Base-by-base conservation (phyloP, 2,329 filamentous ascomycete species). In the Boeremia exigua region DNA sequence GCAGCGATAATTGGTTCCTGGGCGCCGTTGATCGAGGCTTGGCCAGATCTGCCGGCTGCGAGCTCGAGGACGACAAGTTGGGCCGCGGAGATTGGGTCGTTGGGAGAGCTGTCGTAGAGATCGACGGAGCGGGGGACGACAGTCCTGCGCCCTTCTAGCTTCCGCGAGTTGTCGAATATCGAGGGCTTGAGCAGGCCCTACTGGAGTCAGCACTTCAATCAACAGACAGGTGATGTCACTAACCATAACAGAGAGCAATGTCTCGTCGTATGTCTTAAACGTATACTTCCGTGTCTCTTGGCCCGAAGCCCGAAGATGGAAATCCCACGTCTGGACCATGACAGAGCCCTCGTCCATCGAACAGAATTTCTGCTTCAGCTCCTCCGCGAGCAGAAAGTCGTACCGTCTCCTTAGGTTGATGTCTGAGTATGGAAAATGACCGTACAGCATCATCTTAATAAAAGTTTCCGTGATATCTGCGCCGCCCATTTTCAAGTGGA, bases 201-300 rank as follows among this genome's bases (percentile, higher is more conserved):
- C 6, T 19, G 10, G 15, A 10, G 23, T 69, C 48, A 70, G 63
- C 43, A 36, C 1, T 6, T 1, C 11, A 10, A 34, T 28, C 8
- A 12, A 8, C 6, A 6, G 15, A 10, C 10, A 2, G 8, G 6
- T 23, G 7, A 39, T 11, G 1, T 39, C 2, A 62, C 77, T 68
- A 69, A 81, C 80, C 88, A 96, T 92, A 1, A 93, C 90, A 0
- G 95, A 90, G n/a, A 99, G 82, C 65, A 96, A 91, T 19, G 96
- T 90, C 75, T 98, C 95, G 65, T 99, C 95, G 70, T 98, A 99
- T 0, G 91, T 93, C 81, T 98, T 98, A 82, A 97, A 98, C 36
- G 88, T 86, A 76, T 96, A 98, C 76, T 96, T 97, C 60, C 88
- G 85, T 1, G 95, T 99, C 47, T 95, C 89, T 72, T 96, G 88